These are phyloP conservation scores for Dinochytrium kinnereticum DNA, from an alignment of 371 early-diverging fungal species.

Conservation along the genomic window DNA sequence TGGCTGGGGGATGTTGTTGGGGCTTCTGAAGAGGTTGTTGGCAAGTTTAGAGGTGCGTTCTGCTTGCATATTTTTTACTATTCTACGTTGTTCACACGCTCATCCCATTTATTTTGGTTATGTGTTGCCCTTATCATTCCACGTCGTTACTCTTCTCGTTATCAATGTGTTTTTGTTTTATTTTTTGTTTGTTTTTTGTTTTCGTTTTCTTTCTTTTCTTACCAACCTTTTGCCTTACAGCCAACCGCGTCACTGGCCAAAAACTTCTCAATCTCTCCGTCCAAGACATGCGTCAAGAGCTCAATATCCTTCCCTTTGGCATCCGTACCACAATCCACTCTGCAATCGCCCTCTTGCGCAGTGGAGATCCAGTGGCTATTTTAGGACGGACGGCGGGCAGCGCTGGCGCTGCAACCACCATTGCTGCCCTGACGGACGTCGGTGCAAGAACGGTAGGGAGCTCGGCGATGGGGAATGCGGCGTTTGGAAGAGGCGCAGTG, in stretches of 20 bases:
- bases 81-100: no score
- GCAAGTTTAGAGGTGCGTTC: neutral
- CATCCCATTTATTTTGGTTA: no score
- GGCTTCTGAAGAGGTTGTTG: neutral
- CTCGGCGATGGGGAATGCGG: no score
- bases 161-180: neutral
- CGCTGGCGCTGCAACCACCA: no score
- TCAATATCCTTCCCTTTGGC: constrained; percentile 1
- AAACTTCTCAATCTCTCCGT: neutral
- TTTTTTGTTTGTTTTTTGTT: neutral
- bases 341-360: neutral
- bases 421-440: no score
- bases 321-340: neutral
- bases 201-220: no score
- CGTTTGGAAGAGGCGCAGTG: no score
- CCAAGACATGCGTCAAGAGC: neutral
- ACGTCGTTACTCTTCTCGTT: no score
- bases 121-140: no score
- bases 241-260: neutral
- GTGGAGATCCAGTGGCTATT: constrained; percentile 5
- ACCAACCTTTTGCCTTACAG: neutral
- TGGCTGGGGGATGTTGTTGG: constrained; percentile 7
- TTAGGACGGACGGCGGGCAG: no score
- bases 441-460: no score
- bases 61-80: neutral